phyloP scores from a whole-genome alignment of 495 filamentous ascomycete genomes.

The Mytilinidion resinicola region DNA sequence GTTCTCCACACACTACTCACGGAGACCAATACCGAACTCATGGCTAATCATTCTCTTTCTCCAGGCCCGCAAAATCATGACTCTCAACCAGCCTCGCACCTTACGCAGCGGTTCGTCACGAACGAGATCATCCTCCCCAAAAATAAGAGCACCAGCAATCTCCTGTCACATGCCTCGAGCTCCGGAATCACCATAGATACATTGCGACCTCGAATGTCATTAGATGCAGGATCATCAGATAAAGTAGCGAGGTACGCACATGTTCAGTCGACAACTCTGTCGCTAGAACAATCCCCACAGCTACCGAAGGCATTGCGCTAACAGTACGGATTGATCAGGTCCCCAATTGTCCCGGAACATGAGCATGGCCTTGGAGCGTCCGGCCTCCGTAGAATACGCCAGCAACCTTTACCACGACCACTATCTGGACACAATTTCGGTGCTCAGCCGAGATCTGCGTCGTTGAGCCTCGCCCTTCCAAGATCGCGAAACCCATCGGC shows the following conservation, averaged over 20 bases:
- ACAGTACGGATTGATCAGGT: constrained; percentile 35
- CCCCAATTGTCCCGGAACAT: constrained; percentile 52
- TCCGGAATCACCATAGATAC: constrained; percentile 12
- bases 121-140: constrained; percentile 27
- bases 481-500: constrained; percentile 47
- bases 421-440: constrained; percentile 30
- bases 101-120: constrained; percentile 15
- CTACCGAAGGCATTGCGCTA: background rate
- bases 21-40: background rate
- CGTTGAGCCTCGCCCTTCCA: constrained; percentile 49
- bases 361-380: constrained; percentile 60
- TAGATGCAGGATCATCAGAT: constrained; percentile 29
- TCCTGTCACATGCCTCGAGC: constrained; percentile 22
- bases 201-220: constrained; percentile 18
- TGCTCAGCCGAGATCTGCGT: constrained; percentile 57
- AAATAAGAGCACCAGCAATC: constrained; percentile 33
- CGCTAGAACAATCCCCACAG: background rate
- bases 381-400: constrained; percentile 87
- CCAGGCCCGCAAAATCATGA: constrained; percentile 22
- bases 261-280: background rate
- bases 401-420: constrained; percentile 49
- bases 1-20: too few relatives aligned
- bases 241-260: constrained; percentile 18
- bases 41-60: background rate
- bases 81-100: background rate